Percentiles rank a stretch among this genome's conserved stretches.
phyloP scores from a whole-genome alignment of 768 basidiomycete species.

The Pulveroboletus sp. region DNA sequence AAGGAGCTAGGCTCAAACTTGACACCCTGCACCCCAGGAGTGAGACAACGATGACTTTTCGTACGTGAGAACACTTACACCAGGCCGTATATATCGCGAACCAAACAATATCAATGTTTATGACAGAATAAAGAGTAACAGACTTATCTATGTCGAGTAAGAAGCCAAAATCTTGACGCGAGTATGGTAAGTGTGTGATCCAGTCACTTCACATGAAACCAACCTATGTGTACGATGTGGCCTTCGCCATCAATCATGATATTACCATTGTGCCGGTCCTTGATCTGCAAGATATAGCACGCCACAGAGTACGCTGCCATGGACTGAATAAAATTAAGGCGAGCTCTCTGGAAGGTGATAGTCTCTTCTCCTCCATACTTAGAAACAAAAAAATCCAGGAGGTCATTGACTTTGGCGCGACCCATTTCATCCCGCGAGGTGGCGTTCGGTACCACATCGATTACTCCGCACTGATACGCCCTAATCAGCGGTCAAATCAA shows the following conservation, averaged over 20 bases:
- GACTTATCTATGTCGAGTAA: conserved; percentile 97
- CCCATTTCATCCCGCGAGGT: conserved; percentile 99
- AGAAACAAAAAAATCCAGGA: conserved; percentile 88
- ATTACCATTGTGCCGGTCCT: conserved; percentile 98
- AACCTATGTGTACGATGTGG: conserved; percentile 94
- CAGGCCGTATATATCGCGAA: conserved; percentile 44
- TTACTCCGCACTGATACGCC: conserved; percentile 82
- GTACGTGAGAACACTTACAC: conserved; percentile 38
- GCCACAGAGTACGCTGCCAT: conserved; percentile 99
- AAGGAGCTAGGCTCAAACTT: conserved; percentile 99
- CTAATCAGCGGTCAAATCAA: background rate
- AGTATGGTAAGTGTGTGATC: conserved; percentile 6
- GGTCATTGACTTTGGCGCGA: conserved; percentile 93
- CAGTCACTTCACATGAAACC: conserved; percentile 20
- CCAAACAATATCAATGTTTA: conserved; percentile 26
- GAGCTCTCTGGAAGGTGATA: conserved; percentile 84
- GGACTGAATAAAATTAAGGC: conserved; percentile 94
- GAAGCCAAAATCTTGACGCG: conserved; percentile 81
- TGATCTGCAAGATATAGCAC: conserved; percentile 97
- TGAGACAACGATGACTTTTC: conserved; percentile 3
- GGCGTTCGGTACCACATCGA: conserved; percentile 96
- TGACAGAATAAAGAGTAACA: conserved; percentile 2
- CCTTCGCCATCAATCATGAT: conserved; percentile 99
- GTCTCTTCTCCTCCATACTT: conserved; percentile 92
- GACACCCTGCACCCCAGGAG: conserved; percentile 61